Conservation (phyloP, 2,329 filamentous ascomycete genomes). For the Claviceps purpurea region DNA sequence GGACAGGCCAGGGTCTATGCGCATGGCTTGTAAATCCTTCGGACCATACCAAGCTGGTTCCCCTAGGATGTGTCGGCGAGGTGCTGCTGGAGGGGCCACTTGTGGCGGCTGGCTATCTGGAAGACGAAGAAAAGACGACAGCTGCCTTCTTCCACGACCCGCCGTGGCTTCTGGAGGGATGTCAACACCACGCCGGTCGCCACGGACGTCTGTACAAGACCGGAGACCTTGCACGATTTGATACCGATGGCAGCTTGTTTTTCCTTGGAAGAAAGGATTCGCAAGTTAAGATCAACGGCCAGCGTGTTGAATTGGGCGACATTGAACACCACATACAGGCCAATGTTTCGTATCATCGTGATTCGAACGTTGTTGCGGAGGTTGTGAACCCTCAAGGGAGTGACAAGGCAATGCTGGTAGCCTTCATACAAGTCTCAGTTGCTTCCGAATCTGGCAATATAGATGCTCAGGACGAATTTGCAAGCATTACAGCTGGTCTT, state of each 20-base stretch:
- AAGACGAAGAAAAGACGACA: slow-evolving; percentile 28
- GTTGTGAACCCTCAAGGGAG: background rate
- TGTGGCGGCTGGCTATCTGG: slow-evolving; percentile 35
- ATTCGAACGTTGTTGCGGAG: slow-evolving; percentile 4
- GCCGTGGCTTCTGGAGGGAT: slow-evolving; percentile 17
- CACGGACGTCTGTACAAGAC: slow-evolving; percentile 19
- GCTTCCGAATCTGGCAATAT: background rate
- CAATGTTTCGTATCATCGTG: slow-evolving; percentile 27
- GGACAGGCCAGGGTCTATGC: background rate
- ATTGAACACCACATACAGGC: slow-evolving; percentile 9
- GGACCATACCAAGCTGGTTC: slow-evolving; percentile 12
- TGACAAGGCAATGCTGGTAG: background rate
- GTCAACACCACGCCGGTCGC: slow-evolving; percentile 19
- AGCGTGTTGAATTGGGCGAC: slow-evolving; percentile 27
- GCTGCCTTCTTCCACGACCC: slow-evolving; percentile 32
- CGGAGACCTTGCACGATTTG: slow-evolving; percentile 19
- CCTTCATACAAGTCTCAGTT: slow-evolving; percentile 1
- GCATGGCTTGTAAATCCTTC: slow-evolving; percentile 18
- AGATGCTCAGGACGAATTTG: background rate
- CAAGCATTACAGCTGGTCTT: background rate
- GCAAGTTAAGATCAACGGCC: slow-evolving; percentile 39
- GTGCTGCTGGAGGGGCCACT: slow-evolving; percentile 27
- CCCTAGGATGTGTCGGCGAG: slow-evolving; percentile 19
- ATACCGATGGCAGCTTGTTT: slow-evolving; percentile 16
- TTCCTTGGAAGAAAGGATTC: slow-evolving; percentile 29